Percentiles rank a stretch among this genome's conserved stretches.
These are phyloP conservation scores for Leucosporidium creatinivorum DNA, from an alignment of 768 basidiomycete genomes.

Conservation along the genomic window DNA sequence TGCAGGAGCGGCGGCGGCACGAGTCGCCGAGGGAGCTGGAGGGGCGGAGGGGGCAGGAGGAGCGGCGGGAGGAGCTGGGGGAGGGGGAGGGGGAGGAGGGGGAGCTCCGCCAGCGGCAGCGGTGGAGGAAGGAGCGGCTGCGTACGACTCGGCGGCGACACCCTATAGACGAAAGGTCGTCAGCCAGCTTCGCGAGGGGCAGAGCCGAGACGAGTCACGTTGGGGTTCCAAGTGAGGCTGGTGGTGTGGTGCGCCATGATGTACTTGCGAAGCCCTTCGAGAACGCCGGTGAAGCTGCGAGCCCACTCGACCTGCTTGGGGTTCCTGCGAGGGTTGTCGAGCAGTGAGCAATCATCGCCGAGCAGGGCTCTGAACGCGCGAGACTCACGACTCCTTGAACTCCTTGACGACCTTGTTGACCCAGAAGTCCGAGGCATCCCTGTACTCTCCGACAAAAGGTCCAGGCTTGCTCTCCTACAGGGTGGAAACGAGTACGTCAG, in stretches of 20 bases:
- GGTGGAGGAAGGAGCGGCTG: conserved; percentile 10
- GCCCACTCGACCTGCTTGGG: conserved; percentile 84
- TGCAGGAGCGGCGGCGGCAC: conserved; percentile 45
- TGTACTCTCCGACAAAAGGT: conserved; percentile 69
- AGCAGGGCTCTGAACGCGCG: neutral
- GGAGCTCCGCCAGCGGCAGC: conserved; percentile 21
- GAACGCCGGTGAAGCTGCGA: conserved; percentile 56
- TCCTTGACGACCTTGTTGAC: conserved; percentile 84
- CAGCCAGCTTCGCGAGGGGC: conserved; percentile 31
- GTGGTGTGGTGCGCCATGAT: conserved; percentile 76
- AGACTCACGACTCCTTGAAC: conserved; percentile 76
- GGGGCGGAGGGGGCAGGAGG: conserved; percentile 45
- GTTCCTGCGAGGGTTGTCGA: conserved; percentile 53
- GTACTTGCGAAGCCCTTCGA: conserved; percentile 76
- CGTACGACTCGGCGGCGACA: conserved; percentile 36
- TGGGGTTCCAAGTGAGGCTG: conserved; percentile 80
- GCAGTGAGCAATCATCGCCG: neutral
- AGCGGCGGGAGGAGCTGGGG: conserved; percentile 37
- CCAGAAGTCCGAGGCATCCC: conserved; percentile 80
- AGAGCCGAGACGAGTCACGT: conserved; percentile 54
- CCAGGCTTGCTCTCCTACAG: conserved; percentile 66
- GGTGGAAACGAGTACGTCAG: neutral
- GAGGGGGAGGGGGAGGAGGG: conserved; percentile 40
- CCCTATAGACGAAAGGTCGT: conserved; percentile 27
- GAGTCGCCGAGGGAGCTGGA: conserved; percentile 41